Percentiles rank a stretch among this genome's conserved stretches.
These are phyloP conservation scores for Daldinia eschscholtzii DNA, from an alignment of 2,329 filamentous ascomycete genomes.

Conservation along the genomic window DNA sequence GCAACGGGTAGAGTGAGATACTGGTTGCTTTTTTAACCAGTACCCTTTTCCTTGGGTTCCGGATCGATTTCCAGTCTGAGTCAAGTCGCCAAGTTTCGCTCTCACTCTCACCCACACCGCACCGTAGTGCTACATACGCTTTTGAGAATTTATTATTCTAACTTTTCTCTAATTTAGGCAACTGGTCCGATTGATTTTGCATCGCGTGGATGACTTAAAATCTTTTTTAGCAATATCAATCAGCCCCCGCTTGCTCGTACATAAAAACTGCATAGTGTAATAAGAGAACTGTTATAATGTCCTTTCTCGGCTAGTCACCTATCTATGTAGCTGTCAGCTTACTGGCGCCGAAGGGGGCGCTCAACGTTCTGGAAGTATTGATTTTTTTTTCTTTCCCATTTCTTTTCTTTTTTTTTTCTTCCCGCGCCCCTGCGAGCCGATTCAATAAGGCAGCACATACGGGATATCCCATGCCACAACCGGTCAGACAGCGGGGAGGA, in stretches of 20 bases:
- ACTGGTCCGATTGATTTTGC: slow-evolving; percentile 36
- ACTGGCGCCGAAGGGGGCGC: slow-evolving; percentile 26
- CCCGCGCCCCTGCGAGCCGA: slow-evolving; percentile 5
- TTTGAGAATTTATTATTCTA: slow-evolving; percentile 14
- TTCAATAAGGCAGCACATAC: slow-evolving; percentile 5
- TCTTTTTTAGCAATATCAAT: slow-evolving; percentile 13
- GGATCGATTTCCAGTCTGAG: slow-evolving; percentile 37
- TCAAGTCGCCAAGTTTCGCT: slow-evolving; percentile 36
- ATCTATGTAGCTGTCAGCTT: slow-evolving; percentile 33
- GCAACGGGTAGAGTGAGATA: slow-evolving; percentile 25
- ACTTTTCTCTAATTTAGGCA: slow-evolving; percentile 36
- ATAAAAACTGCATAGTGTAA: slow-evolving; percentile 13
- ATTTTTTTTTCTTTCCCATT: slow-evolving; percentile 1
- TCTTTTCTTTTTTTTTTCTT: background rate
- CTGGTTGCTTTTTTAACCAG: slow-evolving; percentile 38
- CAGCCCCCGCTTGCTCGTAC: slow-evolving; percentile 24
- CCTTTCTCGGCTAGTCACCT: slow-evolving; percentile 33
- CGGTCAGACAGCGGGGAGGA: slow-evolving; percentile 11
- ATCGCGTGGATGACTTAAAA: slow-evolving; percentile 34
- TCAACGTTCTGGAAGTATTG: slow-evolving; percentile 12
- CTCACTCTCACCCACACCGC: slow-evolving; percentile 10
- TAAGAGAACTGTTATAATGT: slow-evolving; percentile 24
- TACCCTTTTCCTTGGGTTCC: slow-evolving; percentile 44
- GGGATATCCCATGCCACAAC: slow-evolving; percentile 13
- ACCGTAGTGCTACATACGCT: slow-evolving; percentile 22